phyloP scores from a whole-genome alignment of 306 rosid genomes.

The Lithocarpus polystachyus region DNA sequence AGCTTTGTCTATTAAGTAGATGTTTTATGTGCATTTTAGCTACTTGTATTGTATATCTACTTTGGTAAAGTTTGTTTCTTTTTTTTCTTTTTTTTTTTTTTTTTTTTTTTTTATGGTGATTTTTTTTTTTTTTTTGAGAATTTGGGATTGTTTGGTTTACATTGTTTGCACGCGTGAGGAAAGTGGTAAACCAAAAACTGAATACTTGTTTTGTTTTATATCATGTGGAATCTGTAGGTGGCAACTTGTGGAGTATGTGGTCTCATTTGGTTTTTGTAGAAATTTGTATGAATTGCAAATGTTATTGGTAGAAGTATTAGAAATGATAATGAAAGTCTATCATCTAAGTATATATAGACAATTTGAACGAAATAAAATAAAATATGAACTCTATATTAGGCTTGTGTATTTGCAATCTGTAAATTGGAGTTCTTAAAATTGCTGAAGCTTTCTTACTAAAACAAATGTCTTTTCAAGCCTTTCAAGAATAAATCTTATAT shows the following conservation, averaged over 20 bases:
- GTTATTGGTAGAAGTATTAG: not conserved
- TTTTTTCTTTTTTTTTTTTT: not conserved
- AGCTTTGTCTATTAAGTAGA: not conserved
- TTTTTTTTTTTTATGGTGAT: too few species aligned
- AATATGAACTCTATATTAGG: not conserved
- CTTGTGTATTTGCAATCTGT: not conserved
- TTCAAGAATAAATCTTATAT: not conserved
- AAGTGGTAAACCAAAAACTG: not conserved
- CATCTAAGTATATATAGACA: not conserved
- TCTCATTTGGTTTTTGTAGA: not conserved
- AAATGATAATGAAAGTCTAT: not conserved
- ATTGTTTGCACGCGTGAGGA: not conserved
- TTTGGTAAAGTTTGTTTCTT: not conserved
- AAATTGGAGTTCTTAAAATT: not conserved
- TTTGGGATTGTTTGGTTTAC: not conserved
- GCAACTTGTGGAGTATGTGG: not conserved
- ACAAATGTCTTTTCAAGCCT: not conserved
- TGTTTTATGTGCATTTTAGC: not conserved
- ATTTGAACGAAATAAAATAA: not conserved
- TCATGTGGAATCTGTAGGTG: not conserved
- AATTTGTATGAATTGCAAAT: not conserved
- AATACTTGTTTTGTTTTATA: not conserved
- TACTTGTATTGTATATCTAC: not conserved
- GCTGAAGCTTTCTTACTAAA: not conserved
- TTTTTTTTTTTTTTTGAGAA: too few species aligned